These are phyloP conservation scores for Aspergillus fructus DNA, from an alignment of 2,329 filamentous ascomycete species.

Conservation along the genomic window DNA sequence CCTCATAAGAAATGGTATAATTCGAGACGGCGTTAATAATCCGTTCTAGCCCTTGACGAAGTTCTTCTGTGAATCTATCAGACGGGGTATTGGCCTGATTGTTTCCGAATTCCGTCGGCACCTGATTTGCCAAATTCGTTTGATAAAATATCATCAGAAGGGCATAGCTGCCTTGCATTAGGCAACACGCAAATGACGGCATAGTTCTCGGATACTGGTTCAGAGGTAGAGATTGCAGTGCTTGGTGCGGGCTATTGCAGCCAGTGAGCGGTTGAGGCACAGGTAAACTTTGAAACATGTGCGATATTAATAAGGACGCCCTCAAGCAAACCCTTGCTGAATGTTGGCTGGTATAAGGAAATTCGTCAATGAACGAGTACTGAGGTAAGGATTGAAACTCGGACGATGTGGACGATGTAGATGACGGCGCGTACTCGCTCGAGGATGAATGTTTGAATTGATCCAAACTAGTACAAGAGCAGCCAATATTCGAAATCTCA, in stretches of 20 bases:
- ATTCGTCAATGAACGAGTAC: slow-evolving; percentile 32
- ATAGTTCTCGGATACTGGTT: slow-evolving; percentile 42
- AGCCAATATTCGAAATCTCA: slow-evolving; percentile 31
- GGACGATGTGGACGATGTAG: slow-evolving; percentile 32
- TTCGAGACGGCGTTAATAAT: slow-evolving; percentile 39
- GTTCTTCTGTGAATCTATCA: slow-evolving; percentile 35
- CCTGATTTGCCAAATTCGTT: slow-evolving; percentile 36
- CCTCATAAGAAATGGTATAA: slow-evolving; percentile 44
- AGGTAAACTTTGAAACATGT: slow-evolving; percentile 41
- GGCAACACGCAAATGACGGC: slow-evolving; percentile 48
- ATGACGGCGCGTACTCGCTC: slow-evolving; percentile 34
- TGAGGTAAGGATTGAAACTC: slow-evolving; percentile 31
- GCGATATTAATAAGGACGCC: slow-evolving; percentile 41
- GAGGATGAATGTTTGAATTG: slow-evolving; percentile 29
- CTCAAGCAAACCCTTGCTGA: slow-evolving; percentile 44
- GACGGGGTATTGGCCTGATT: slow-evolving; percentile 24
- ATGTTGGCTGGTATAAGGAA: slow-evolving; percentile 43
- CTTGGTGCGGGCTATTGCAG: slow-evolving; percentile 14
- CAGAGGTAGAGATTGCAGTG: slow-evolving; percentile 15
- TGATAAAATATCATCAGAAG: slow-evolving; percentile 49
- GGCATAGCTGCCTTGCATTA: slow-evolving; percentile 49
- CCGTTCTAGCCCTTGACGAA: slow-evolving; percentile 38
- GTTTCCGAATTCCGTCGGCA: slow-evolving; percentile 24
- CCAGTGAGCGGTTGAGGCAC: slow-evolving; percentile 33
- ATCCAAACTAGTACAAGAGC: slow-evolving; percentile 32